phyloP scores from a whole-genome alignment of 371 early-diverging fungal genomes.

The Saksenaea vasiformis region DNA sequence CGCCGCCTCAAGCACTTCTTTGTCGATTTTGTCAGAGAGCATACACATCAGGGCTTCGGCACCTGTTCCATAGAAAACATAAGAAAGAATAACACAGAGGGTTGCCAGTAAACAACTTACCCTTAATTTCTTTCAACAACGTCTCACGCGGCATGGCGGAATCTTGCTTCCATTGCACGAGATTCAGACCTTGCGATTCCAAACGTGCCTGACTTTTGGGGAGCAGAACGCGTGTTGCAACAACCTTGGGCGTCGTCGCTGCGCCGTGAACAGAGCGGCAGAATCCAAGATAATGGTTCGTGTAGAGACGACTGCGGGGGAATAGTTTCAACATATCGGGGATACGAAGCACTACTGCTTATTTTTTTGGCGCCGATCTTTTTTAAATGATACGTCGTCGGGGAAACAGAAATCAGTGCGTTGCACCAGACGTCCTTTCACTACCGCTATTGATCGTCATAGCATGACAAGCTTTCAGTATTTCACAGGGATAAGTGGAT shows the following conservation, averaged over 20 bases:
- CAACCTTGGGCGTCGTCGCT: slow-evolving; percentile 27
- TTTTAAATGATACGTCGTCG: neutral
- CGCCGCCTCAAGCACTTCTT: slow-evolving; percentile 64
- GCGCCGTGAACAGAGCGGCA: neutral
- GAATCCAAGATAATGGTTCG: neutral
- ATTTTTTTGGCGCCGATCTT: neutral
- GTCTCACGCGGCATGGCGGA: slow-evolving; percentile 35
- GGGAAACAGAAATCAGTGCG: neutral
- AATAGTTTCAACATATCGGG: neutral
- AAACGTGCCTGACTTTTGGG: slow-evolving; percentile 37
- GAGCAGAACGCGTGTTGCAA: slow-evolving; percentile 42
- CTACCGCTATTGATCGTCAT: too few species aligned
- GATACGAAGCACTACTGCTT: neutral
- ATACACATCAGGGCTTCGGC: slow-evolving; percentile 70
- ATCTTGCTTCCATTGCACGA: slow-evolving; percentile 45
- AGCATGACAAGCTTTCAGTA: too few species aligned
- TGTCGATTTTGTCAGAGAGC: slow-evolving; percentile 73
- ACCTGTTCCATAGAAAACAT: slow-evolving; percentile 21
- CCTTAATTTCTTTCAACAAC: slow-evolving; percentile 30
- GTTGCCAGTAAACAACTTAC: slow-evolving; percentile 7
- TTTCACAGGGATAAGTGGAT: too few species aligned
- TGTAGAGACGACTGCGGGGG: neutral
- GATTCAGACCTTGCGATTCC: slow-evolving; percentile 26
- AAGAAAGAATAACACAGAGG: neutral
- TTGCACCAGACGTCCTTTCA: too few species aligned